phyloP scores from a whole-genome alignment of 805 yeast genomes.

The Ogataea ramenticola region DNA sequence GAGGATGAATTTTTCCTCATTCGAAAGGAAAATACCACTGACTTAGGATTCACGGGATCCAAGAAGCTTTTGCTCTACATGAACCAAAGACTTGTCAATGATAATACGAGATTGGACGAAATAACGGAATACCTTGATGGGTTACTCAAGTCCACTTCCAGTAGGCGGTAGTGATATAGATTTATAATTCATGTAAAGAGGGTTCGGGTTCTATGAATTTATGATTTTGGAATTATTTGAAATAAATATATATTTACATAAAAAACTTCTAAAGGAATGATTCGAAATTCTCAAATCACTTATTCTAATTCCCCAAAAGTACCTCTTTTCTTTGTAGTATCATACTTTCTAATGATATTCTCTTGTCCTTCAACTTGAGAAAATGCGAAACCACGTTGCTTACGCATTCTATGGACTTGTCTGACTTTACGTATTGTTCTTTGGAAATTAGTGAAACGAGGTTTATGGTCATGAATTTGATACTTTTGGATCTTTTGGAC shows the following conservation, averaged over 20 bases:
- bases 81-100: background rate
- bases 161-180: background rate
- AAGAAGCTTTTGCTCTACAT: background rate
- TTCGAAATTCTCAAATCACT: no score
- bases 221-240: no score
- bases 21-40: no score
- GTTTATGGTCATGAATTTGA: slow-evolving; percentile 87
- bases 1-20: no score
- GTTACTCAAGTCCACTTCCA: background rate
- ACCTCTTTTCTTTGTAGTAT: slow-evolving; percentile 68
- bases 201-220: no score
- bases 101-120: background rate
- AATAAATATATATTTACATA: no score
- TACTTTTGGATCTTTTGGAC: slow-evolving; percentile 96
- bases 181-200: no score
- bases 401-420: slow-evolving; percentile 96
- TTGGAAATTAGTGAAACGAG: slow-evolving; percentile 95
- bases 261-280: background rate
- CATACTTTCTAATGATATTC: slow-evolving; percentile 85
- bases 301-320: slow-evolving; percentile 25
- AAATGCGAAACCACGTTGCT: slow-evolving; percentile 97
- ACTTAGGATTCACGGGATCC: no score
- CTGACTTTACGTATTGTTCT: slow-evolving; percentile 95
- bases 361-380: slow-evolving; percentile 96
- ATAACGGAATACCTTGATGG: background rate